Base-by-base conservation (phyloP, 2,329 filamentous ascomycete species). In the Sporothrix pseudoabietina region DNA sequence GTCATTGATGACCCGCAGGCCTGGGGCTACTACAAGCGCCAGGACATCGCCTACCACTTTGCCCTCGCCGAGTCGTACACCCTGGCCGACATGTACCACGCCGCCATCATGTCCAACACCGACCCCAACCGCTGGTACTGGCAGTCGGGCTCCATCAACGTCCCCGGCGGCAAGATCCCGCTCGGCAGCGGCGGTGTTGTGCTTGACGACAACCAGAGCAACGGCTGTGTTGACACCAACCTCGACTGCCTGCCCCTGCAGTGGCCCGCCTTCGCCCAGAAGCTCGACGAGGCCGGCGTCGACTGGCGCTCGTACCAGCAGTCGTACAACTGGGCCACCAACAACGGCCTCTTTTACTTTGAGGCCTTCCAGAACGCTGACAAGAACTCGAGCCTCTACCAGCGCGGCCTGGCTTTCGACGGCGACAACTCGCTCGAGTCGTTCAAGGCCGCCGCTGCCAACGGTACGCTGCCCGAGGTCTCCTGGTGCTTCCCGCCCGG, bases 31-130 rank as follows among this genome's bases (percentile, higher is more conserved):
- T 82, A 82, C 76, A 85, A 84, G 72, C 80, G 85, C 44, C 77
- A 82, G 10, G 86, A 88, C 75, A 81, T 88, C 35, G 85, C 86
- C 0, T 83, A 86, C 47, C 86, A 88, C 49, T 88, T 84, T 77
- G 83, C 84, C 32, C 84, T 88, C 76, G 87, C 86, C 4, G 87
- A 88, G 76, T 84, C 82, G 8, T 88, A 84, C 83, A 88, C 86
- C 0, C 78, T 86, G 16, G 85, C 82, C 32, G 85, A 87, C 76
- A 87, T 86, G 84, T 87, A 87, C 75, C 84, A 77, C 54, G 83
- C 86, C 76, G 79, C 80, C 19, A 81, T 85, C 75, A 83, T 84
- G 63, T 84, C 83, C 3, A 81, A 84, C 2, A 87, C 86, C 0
- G 85, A 85, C 74, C 85, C 86, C 2, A 87, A 87, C 76, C 83